These are phyloP conservation scores for Acidiella bohemica DNA, from an alignment of 495 filamentous ascomycete genomes.

Conservation along the genomic window DNA sequence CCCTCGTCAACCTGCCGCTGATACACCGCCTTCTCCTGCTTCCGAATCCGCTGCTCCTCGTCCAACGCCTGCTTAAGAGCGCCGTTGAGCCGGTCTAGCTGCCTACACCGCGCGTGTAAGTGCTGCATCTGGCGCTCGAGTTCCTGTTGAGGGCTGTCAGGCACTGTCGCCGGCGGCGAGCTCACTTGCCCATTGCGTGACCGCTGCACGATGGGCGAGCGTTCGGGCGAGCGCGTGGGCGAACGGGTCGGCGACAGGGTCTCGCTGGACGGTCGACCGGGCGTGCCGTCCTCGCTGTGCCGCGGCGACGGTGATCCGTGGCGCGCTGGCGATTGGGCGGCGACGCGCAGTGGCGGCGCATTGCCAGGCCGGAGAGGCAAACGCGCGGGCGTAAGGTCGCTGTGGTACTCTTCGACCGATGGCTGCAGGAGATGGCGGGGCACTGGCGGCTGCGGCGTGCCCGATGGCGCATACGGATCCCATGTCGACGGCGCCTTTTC, in stretches of 20 bases:
- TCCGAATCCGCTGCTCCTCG: slow-evolving; percentile 12
- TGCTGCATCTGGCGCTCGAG: slow-evolving; percentile 5
- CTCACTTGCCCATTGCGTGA: background rate
- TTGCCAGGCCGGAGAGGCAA: background rate
- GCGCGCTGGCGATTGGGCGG: background rate
- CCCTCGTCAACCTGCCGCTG: slow-evolving; percentile 1
- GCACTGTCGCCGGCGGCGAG: slow-evolving; percentile 9
- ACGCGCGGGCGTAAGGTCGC: slow-evolving; percentile 16
- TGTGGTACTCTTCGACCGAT: slow-evolving; percentile 21
- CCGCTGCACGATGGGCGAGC: slow-evolving; percentile 11
- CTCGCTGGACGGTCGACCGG: slow-evolving; percentile 11
- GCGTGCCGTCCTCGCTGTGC: background rate
- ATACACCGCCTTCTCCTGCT: slow-evolving; percentile 6
- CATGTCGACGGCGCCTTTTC: slow-evolving; percentile 4
- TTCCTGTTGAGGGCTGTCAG: background rate
- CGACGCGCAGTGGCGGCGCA: slow-evolving; percentile 1
- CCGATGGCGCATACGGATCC: slow-evolving; percentile 11
- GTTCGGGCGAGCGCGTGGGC: slow-evolving; percentile 10
- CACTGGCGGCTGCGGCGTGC: slow-evolving; percentile 11
- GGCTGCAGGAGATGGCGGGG: slow-evolving; percentile 15
- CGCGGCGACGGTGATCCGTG: background rate
- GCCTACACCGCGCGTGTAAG: slow-evolving; percentile 7
- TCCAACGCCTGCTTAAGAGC: slow-evolving; percentile 11
- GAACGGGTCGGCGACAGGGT: slow-evolving; percentile 14
- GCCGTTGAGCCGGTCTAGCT: slow-evolving; percentile 12